Base-by-base conservation (phyloP, 1,284 basidiomycete species). In the Golubevia sp. region DNA sequence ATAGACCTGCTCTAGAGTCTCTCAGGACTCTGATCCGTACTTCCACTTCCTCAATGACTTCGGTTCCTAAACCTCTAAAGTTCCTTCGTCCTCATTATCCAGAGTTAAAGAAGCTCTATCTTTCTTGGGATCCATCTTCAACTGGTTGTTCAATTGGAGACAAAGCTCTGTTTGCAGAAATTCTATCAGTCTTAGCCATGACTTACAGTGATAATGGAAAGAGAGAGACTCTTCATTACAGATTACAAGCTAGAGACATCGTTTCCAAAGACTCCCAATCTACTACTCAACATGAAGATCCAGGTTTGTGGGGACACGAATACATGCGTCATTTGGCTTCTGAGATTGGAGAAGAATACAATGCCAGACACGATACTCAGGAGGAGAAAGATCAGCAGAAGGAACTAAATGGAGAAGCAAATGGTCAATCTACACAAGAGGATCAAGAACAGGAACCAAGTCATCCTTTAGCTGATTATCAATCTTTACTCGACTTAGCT, bases 41-140 rank as follows among this genome's bases (percentile, higher is more conserved):
- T 2, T 95, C 94, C 23, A 99, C 97, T 2, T 96, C 93, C 21
- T 98, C 94, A 5, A 98, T 99, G 96, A 99, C 97, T n/a, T 96
- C 93, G 15, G 97, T 99, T 13, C 97, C 97, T 2, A 99, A 99
- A 87, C 97, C 97, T 38, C 89, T 99, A 69, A 99, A 99, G 86
- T 99, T 99, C 86, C 88, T 99, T 55, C 91, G 95, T 66, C 96
- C 95, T 26, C 92, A 95, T 82, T 99, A 97, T 84, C 91, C 92
- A 50, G 91, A 91, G 68, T 88, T 99, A 59, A 80, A 82, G 65
- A 56, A 64, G n/a, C 68, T 82, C 11, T 82, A 79, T 51, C 58
- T 68, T 18, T 34, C 64, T n/a, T 81, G 78, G 79, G 59, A 63
- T 24, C n/a, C 49, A 7, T 60, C 66, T 11, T 34, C 55, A 4